Base-by-base conservation (phyloP, 2,329 filamentous ascomycete species). In the Arthrocladium fulminans region DNA sequence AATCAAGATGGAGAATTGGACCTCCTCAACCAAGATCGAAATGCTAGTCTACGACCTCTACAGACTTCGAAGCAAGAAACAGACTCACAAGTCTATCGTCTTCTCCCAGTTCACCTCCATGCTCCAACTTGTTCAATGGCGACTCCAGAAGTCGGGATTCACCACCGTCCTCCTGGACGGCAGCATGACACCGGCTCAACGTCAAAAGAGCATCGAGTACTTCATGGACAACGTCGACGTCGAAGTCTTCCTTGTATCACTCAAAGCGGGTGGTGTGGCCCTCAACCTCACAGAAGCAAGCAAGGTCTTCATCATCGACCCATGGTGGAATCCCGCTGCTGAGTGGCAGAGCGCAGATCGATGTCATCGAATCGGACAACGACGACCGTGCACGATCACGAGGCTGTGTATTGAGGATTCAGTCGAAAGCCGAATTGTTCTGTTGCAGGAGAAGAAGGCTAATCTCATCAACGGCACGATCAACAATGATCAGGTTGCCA, bases 321-420 rank as follows among this genome's bases (percentile, higher is more conserved):
- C 92, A 58, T 97, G 92, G 92, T 98, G 92, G 92, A 97, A 97
- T 59, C 92, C 92, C n/a, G 89, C 89, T n/a, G 90, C 90, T 0
- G 92, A 98, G 69, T 98, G 92, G 92, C 92, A 98, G 68, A 92
- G 86, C 53, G 92, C 92, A 2, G 92, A 98, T 65, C 79, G 86
- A 55, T 88, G 85, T 62, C 92, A 97, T 68, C 88, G 92, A 48
- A 98, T 97, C 58, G 92, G 92, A 25, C 92, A 98, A 71, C 86
- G 83, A 40, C 84, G 92, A 6, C 90, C 90, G 23, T 97, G 92
- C 64, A 87, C 87, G 29, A 94, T 98, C 59, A 97, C 89, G 1
- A 82, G 92, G 23, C 79, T 98, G 9, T 94, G 88, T 63, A 96
- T 98, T 53, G 90, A 98, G 64, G 92, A 98, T 64, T 94, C 87